phyloP scores from a whole-genome alignment of 148 eudicot species.

The Amaranthus palmeri region DNA sequence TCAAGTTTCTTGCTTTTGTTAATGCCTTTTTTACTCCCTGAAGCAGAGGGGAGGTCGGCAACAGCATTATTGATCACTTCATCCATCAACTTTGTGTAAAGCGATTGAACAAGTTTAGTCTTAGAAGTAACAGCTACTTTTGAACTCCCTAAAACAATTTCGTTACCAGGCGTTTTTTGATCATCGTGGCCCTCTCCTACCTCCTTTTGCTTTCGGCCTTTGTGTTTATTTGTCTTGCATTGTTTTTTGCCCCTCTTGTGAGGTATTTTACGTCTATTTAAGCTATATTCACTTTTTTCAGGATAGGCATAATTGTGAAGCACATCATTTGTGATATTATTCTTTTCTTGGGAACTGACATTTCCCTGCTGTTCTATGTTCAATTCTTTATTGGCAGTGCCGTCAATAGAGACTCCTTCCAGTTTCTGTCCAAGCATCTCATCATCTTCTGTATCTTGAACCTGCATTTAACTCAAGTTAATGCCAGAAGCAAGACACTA shows the following conservation, averaged over 20 bases:
- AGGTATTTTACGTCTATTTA: constrained; percentile 14
- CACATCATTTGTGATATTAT: constrained; percentile 10
- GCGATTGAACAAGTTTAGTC: not conserved
- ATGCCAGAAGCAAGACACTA: not conserved
- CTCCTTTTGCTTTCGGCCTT: constrained; percentile 31
- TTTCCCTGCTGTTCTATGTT: constrained; percentile 15
- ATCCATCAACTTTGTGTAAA: constrained; percentile 9
- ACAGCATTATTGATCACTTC: constrained; percentile 14
- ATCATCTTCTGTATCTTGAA: constrained; percentile 22
- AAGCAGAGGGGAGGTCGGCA: constrained; percentile 16
- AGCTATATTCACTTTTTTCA: constrained; percentile 12
- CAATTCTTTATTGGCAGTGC: constrained; percentile 6
- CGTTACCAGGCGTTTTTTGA: constrained; percentile 8
- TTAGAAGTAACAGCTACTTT: constrained; percentile 12
- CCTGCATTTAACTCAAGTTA: constrained; percentile 31
- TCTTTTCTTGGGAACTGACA: constrained; percentile 15
- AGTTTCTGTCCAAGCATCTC: constrained; percentile 19
- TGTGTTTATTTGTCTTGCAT: constrained; percentile 25
- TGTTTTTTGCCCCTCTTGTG: constrained; percentile 36
- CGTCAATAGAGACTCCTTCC: constrained; percentile 13
- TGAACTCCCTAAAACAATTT: constrained; percentile 6
- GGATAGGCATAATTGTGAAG: constrained; percentile 16
- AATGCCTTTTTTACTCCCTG: constrained; percentile 2
- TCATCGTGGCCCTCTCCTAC: constrained; percentile 15
- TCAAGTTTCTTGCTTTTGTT: constrained; percentile 1